phyloP scores from a whole-genome alignment of 2,329 filamentous ascomycete species.

The Diplodia seriata region DNA sequence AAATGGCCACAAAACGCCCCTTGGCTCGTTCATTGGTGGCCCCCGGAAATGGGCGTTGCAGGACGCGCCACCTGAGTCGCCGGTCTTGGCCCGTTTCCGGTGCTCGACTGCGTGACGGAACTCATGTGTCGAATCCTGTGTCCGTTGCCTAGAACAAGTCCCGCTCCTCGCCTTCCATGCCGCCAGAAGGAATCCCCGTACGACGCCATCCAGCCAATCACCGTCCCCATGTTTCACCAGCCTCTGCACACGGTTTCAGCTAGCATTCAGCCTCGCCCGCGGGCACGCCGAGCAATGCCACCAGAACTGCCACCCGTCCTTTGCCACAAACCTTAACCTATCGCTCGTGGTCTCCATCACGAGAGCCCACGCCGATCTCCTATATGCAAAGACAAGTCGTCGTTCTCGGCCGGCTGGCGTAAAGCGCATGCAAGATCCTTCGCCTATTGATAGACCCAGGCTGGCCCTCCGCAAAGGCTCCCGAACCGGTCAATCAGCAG shows the following conservation, averaged over 20 bases:
- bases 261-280: background rate
- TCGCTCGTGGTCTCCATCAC: background rate
- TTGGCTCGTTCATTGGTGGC: conserved; percentile 8
- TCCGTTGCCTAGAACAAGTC: background rate
- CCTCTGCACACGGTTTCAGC: background rate
- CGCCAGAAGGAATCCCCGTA: background rate
- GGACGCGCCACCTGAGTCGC: conserved; percentile 6
- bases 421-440: conserved; percentile 1
- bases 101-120: conserved; percentile 7
- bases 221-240: background rate
- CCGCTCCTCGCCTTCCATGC: background rate
- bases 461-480: too few relatives aligned
- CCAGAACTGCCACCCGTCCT: background rate
- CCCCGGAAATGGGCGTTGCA: conserved; percentile 14
- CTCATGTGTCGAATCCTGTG: background rate
- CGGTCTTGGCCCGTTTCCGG: conserved; percentile 10
- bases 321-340: conserved; percentile 19
- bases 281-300: conserved; percentile 6
- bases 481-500: conserved; percentile 4
- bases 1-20: conserved; percentile 9
- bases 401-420: background rate
- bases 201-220: background rate
- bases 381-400: background rate
- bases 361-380: conserved; percentile 1
- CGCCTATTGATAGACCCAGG: background rate